A percentile compares a stretch with the other conserved stretches of the same genome.
Conservation (phyloP, 371 early-diverging fungal species). For the Nematocida minor region DNA sequence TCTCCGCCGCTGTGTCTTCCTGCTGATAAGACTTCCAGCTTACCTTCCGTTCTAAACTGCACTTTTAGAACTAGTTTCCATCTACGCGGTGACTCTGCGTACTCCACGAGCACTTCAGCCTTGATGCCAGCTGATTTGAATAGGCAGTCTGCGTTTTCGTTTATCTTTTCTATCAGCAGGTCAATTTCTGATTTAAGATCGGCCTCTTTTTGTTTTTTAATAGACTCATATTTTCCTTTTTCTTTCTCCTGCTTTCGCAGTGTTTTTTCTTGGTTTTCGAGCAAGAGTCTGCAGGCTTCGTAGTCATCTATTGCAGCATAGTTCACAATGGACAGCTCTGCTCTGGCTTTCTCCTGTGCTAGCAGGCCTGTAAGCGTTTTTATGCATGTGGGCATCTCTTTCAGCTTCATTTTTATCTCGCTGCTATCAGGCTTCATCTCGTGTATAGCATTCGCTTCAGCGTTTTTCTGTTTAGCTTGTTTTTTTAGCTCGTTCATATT, state of each 20-base stretch:
- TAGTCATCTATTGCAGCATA: slow-evolving; percentile 31
- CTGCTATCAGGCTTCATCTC: neutral
- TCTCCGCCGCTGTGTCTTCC: slow-evolving; percentile 91
- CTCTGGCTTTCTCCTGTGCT: slow-evolving; percentile 31
- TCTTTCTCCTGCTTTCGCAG: neutral
- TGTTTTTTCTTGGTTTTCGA: neutral
- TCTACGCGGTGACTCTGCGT: slow-evolving; percentile 66
- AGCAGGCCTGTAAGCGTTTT: neutral
- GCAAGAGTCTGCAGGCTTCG: neutral
- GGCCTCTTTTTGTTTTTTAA: slow-evolving; percentile 15
- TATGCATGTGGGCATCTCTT: neutral
- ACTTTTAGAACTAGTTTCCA: slow-evolving; percentile 85
- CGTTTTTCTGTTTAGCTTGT: neutral
- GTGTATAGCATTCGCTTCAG: neutral
- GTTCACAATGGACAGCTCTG: slow-evolving; percentile 14
- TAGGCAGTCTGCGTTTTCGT: neutral
- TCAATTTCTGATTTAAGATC: slow-evolving; percentile 31
- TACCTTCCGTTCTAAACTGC: slow-evolving; percentile 71
- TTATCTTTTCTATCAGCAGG: slow-evolving; percentile 1
- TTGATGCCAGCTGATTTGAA: neutral
- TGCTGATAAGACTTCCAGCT: slow-evolving; percentile 75
- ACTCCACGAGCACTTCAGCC: neutral
- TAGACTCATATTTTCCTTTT: slow-evolving; percentile 2
- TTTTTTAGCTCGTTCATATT: neutral
- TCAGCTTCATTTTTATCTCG: slow-evolving; percentile 14